phyloP scores from a whole-genome alignment of 1,139 yeast species.

The Scheffersomyces titani region DNA sequence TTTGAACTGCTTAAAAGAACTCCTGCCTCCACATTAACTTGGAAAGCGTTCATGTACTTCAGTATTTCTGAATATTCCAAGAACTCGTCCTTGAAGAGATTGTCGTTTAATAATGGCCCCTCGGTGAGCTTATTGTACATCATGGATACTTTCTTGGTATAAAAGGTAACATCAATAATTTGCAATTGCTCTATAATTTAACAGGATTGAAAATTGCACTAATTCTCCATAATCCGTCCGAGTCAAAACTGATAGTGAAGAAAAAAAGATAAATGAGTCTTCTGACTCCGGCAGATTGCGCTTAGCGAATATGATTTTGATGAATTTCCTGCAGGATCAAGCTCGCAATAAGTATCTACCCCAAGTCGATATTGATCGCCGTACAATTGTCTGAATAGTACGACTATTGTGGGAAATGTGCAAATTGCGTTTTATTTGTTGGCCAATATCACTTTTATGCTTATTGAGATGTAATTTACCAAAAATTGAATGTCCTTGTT shows the following conservation, averaged over 20 bases:
- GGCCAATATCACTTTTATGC: background rate
- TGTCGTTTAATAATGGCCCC: background rate
- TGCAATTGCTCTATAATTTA: background rate
- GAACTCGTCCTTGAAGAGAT: conserved; percentile 11
- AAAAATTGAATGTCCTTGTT: background rate
- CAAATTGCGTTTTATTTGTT: background rate
- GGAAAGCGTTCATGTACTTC: conserved; percentile 17
- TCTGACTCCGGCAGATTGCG: background rate
- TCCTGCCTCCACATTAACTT: conserved; percentile 10
- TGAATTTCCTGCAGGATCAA: background rate
- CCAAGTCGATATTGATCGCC: background rate
- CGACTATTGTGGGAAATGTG: background rate
- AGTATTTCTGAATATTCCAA: conserved; percentile 9
- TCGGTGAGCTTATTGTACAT: background rate
- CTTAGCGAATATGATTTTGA: background rate
- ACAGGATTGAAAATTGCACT: background rate
- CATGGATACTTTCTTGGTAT: background rate
- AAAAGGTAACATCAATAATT: background rate
- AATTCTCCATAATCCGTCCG: background rate
- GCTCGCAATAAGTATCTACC: background rate
- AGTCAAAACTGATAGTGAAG: background rate
- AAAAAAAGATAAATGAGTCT: background rate
- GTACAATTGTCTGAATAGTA: background rate
- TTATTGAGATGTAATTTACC: background rate
- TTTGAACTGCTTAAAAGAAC: background rate